Evolutionary conservation across 2,329 filamentous ascomycete genomes (phyloP).

Genomic region (Epichloe scottii): DNA sequence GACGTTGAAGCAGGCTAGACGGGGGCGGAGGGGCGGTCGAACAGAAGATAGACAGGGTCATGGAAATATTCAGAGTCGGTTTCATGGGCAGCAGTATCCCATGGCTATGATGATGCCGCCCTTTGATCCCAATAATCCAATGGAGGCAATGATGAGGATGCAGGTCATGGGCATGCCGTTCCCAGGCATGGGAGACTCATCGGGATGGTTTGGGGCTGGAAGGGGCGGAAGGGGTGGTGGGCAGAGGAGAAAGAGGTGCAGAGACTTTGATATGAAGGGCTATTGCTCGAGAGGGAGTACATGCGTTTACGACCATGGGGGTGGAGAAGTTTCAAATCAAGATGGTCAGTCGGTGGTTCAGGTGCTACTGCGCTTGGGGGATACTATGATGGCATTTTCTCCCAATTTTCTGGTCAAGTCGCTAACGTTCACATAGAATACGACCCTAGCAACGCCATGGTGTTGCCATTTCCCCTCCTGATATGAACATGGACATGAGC

Average conservation of each 20-base stretch:
- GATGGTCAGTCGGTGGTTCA: constrained; percentile 14
- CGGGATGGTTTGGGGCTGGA: constrained; percentile 6
- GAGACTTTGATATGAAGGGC: constrained; percentile 61
- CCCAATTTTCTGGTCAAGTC: background rate
- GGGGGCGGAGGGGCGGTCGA: constrained; percentile 29
- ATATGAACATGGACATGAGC: constrained; percentile 17
- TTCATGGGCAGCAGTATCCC: constrained; percentile 9
- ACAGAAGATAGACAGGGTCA: constrained; percentile 9
- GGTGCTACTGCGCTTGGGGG: background rate
- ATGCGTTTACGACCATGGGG: constrained; percentile 58
- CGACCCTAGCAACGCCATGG: constrained; percentile 18
- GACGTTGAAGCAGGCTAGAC: constrained; percentile 46
- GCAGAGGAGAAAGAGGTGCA: constrained; percentile 36
- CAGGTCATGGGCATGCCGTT: constrained; percentile 40
- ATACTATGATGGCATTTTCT: too few species aligned
- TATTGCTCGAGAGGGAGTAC: constrained; percentile 55
- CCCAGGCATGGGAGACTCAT: constrained; percentile 27
- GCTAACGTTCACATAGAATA: constrained; percentile 15
- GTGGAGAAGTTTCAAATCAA: background rate
- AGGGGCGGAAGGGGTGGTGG: constrained; percentile 11
- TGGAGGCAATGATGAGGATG: constrained; percentile 50
- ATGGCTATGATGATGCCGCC: constrained; percentile 18
- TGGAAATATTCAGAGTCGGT: background rate
- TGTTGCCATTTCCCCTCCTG: constrained; percentile 11
- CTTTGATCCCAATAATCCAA: constrained; percentile 47